Percentiles rank a stretch among this genome's conserved stretches.
Evolutionary conservation across 139 green algal genomes (phyloP).

Genomic region (Astrephomene gubernaculifera): DNA sequence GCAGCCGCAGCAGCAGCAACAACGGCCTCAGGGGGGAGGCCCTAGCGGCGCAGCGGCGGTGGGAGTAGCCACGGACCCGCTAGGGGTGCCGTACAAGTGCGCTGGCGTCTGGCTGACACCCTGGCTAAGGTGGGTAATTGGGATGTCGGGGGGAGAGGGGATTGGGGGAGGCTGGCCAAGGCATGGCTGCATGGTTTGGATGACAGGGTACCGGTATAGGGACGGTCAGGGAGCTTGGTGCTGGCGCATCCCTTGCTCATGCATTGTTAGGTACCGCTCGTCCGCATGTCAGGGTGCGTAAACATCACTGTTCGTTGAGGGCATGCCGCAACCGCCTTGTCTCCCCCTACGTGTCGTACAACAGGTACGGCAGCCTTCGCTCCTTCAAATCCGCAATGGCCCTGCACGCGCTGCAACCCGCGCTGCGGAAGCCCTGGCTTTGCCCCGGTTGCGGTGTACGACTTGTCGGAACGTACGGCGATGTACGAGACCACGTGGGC

Average conservation of each 20-base stretch:
- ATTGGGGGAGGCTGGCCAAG: neutral
- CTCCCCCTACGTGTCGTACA: neutral
- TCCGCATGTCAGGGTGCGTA: too few relatives aligned
- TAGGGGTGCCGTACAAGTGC: constrained; percentile 30
- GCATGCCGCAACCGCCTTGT: too few relatives aligned
- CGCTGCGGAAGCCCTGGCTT: constrained; percentile 48
- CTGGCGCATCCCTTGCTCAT: too few relatives aligned
- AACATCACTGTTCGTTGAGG: too few relatives aligned
- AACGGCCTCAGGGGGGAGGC: neutral
- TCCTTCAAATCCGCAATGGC: constrained; percentile 34
- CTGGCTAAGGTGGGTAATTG: constrained; percentile 44
- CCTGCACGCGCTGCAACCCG: constrained; percentile 47
- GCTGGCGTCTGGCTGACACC: constrained; percentile 49
- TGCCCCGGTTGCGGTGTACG: constrained; percentile 49
- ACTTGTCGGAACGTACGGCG: neutral
- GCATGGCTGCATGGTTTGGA: too few relatives aligned
- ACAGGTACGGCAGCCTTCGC: constrained; percentile 43
- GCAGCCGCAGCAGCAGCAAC: neutral
- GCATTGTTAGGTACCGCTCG: too few relatives aligned
- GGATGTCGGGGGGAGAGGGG: neutral
- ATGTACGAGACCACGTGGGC: neutral
- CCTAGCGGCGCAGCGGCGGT: neutral
- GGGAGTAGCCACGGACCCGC: constrained; percentile 21
- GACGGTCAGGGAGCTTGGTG: too few relatives aligned
- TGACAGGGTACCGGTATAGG: too few relatives aligned